A percentile compares a stretch with the other conserved stretches of the same genome.
Conservation (phyloP, 768 basidiomycete species). For the Nevesoporus exiguus region DNA sequence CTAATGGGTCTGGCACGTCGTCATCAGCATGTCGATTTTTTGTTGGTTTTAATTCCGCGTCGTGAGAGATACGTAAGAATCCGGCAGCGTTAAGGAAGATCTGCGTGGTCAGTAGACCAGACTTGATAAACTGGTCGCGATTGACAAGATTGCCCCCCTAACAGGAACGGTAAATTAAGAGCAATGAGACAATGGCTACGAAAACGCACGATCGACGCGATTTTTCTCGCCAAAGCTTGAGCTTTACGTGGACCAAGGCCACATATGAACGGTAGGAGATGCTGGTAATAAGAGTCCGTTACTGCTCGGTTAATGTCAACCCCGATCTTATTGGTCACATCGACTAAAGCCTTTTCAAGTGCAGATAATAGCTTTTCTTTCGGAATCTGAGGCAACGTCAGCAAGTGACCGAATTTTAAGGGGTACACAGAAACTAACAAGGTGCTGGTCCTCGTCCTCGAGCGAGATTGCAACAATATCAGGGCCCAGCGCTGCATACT, state of each 20-base stretch:
- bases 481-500: conserved; percentile 84
- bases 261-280: conserved; percentile 84
- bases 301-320: conserved; percentile 96
- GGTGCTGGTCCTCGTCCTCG: conserved; percentile 80
- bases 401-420: not conserved
- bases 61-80: conserved; percentile 82
- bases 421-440: conserved; percentile 47
- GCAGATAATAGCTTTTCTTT: conserved; percentile 76
- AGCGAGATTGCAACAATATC: conserved; percentile 84
- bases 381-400: conserved; percentile 57
- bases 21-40: conserved; percentile 62
- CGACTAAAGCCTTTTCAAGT: conserved; percentile 85
- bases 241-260: conserved; percentile 96
- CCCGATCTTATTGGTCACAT: conserved; percentile 87
- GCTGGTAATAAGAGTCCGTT: conserved; percentile 83
- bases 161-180: not conserved
- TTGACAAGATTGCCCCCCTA: conserved; percentile 88
- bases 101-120: conserved; percentile 73
- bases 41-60: conserved; percentile 55
- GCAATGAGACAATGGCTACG: not conserved
- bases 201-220: conserved; percentile 63
- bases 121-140: conserved; percentile 84
- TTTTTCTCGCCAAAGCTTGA: conserved; percentile 76
- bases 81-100: conserved; percentile 93
- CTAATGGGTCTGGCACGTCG: conserved; percentile 82